These are phyloP conservation scores for Medicago lupulina DNA, from an alignment of 306 rosid genomes.

Conservation along the genomic window DNA sequence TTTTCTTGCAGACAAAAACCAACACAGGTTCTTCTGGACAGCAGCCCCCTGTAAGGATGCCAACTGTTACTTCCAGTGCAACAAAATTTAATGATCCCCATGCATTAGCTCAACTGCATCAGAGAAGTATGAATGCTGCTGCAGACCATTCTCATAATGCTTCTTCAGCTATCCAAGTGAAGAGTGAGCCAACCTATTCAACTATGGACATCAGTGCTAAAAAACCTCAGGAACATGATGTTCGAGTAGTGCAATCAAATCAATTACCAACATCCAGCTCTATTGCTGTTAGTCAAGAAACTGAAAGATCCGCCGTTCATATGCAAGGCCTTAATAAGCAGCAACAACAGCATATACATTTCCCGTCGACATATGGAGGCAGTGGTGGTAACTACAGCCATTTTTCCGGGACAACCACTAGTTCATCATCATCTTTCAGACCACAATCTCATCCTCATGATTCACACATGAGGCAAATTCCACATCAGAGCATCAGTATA, in stretches of 20 bases:
- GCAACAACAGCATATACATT: constrained; percentile 73
- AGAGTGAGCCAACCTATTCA: constrained; percentile 39
- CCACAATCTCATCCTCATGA: constrained; percentile 70
- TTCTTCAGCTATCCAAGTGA: constrained; percentile 58
- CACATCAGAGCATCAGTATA: constrained; percentile 66
- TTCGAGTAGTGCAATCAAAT: constrained; percentile 51
- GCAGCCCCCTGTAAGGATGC: constrained; percentile 72
- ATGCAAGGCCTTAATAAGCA: constrained; percentile 71
- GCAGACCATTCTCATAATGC: constrained; percentile 62
- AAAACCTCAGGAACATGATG: constrained; percentile 60
- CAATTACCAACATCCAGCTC: constrained; percentile 63
- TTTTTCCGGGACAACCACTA: constrained; percentile 68
- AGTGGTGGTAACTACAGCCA: constrained; percentile 64
- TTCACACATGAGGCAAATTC: constrained; percentile 68
- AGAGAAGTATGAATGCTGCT: constrained; percentile 66
- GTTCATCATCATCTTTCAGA: constrained; percentile 63
- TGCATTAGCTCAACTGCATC: constrained; percentile 74
- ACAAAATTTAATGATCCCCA: constrained; percentile 72
- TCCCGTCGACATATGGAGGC: constrained; percentile 71
- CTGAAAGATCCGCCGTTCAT: constrained; percentile 64
- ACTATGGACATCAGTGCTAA: constrained; percentile 56
- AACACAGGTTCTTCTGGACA: constrained; percentile 60
- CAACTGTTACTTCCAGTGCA: constrained; percentile 58
- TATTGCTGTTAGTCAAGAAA: constrained; percentile 62
- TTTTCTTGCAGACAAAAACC: constrained; percentile 45